Evolutionary conservation across 2,329 filamentous ascomycete genomes (phyloP), one percentile per base, ranked within the genome.

Genomic region (Phialemonium atrogriseum): DNA sequence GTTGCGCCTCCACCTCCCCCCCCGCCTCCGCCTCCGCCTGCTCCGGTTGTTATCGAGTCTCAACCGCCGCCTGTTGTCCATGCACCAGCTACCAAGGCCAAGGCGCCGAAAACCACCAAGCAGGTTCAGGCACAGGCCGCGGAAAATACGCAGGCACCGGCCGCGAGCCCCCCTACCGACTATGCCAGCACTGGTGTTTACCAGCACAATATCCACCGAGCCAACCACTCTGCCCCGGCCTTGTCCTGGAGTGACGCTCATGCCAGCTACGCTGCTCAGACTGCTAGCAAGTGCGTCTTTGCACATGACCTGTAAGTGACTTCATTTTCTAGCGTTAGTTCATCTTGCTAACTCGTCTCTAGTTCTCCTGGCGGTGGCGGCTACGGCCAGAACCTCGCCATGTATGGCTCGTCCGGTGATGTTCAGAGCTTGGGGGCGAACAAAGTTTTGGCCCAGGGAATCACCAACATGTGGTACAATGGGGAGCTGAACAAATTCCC

Each of bases 361-460:
- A 77, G 70, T 46, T 54, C 62, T 16, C 62, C 71, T 27, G 73
- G 73, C 40, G 67, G 63, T 30, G 76, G 75, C 34, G 67, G 70
- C 26, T 93, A 91, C 51, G 91, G 91, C 41, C 91, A 98, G 65
- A 98, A 96, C 71, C 80, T 96, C 37, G 89, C 84, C 50, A 78
- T 80, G 44, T 68, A 56, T 52, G 69, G 60, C 28, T 57, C 56
- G 29, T 55, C 57, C 17, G 57, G 47, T 22, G 45, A 62, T 27
- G 55, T 63, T 15, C 42, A 56, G 38, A 40, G 50, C 39, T 67
- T 79, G 43, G 68, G 73, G 38, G 50, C 58, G 3, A 54, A 61
- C n/a, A 59, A 56, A 38, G 70, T 77, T 27, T 66, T 84, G 40
- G 74, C 76, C 33, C 66, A 71, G 41, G 77, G 81, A 44, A 78